These are phyloP conservation scores for Russula abietina DNA, from an alignment of 768 basidiomycete genomes.

Conservation along the genomic window DNA sequence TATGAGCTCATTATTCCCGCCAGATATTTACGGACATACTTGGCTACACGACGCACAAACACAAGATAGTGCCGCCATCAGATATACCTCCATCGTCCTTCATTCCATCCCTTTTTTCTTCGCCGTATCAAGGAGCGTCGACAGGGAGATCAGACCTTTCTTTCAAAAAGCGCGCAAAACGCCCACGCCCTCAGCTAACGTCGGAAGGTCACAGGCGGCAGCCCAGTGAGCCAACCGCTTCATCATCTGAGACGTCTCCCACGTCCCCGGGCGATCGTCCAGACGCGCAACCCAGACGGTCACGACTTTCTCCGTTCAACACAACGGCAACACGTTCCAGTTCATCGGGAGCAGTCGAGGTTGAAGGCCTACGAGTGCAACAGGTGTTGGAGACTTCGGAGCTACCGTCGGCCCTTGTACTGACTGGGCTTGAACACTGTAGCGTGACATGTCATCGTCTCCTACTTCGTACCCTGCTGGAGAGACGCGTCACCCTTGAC, in stretches of 20 bases:
- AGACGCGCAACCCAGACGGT: background rate
- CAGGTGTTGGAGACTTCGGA: conserved; percentile 26
- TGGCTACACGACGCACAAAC: conserved; percentile 50
- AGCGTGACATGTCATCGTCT: conserved; percentile 50
- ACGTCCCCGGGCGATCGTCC: conserved; percentile 5
- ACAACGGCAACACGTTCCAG: conserved; percentile 32
- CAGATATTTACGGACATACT: conserved; percentile 59
- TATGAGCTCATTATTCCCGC: conserved; percentile 12
- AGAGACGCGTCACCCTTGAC: conserved; percentile 47
- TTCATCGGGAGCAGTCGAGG: conserved; percentile 6
- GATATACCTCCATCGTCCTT: conserved; percentile 29
- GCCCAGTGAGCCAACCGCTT: conserved; percentile 5
- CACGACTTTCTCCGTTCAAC: conserved; percentile 27
- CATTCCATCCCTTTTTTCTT: conserved; percentile 37
- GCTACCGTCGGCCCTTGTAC: conserved; percentile 55
- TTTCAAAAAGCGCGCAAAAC: conserved; percentile 13
- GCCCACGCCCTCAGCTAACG: conserved; percentile 1
- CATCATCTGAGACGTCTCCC: conserved; percentile 3
- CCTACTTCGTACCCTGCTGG: conserved; percentile 46
- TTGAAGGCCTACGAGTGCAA: conserved; percentile 1
- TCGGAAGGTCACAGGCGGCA: conserved; percentile 1
- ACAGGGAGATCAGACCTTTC: conserved; percentile 17
- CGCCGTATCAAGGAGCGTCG: conserved; percentile 27
- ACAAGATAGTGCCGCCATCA: conserved; percentile 39
- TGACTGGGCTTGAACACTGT: conserved; percentile 66